Percentiles rank a stretch among this genome's conserved stretches.
These are phyloP conservation scores for Nadsonia fulvescens DNA, from an alignment of 805 yeast genomes.

Conservation along the genomic window DNA sequence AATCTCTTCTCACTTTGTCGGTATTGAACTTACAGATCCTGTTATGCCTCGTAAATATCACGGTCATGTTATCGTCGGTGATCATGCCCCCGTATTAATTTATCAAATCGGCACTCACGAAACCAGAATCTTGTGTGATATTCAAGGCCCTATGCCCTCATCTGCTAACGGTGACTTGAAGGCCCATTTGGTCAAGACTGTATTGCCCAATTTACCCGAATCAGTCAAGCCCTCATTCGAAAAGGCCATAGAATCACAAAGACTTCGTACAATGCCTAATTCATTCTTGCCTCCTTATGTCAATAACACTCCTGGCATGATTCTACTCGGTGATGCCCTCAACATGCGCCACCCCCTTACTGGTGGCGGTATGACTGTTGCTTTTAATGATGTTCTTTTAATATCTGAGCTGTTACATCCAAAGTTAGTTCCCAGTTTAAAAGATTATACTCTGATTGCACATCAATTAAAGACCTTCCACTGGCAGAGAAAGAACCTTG, in stretches of 20 bases:
- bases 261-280: slow-evolving; percentile 81
- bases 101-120: slow-evolving; percentile 75
- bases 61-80: slow-evolving; percentile 82
- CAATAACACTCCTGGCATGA: slow-evolving; percentile 55
- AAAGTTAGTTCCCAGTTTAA: slow-evolving; percentile 32
- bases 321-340: slow-evolving; percentile 80
- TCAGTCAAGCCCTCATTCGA: slow-evolving; percentile 47
- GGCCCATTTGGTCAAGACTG: slow-evolving; percentile 38
- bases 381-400: slow-evolving; percentile 65
- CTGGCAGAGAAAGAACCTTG: slow-evolving; percentile 56
- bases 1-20: slow-evolving; percentile 74
- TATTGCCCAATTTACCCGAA: slow-evolving; percentile 53
- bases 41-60: slow-evolving; percentile 53
- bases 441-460: slow-evolving; percentile 37
- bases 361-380: slow-evolving; percentile 99
- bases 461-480: slow-evolving; percentile 52
- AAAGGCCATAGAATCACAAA: slow-evolving; percentile 37
- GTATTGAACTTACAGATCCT: slow-evolving; percentile 58
- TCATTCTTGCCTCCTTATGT: slow-evolving; percentile 65
- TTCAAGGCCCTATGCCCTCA: slow-evolving; percentile 62
- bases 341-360: slow-evolving; percentile 97
- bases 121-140: slow-evolving; percentile 81
- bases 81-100: slow-evolving; percentile 72
- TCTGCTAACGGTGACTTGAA: slow-evolving; percentile 35
- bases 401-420: slow-evolving; percentile 28